Conservation (phyloP, 345 rosid genomes). For the Ceriops tagal region DNA sequence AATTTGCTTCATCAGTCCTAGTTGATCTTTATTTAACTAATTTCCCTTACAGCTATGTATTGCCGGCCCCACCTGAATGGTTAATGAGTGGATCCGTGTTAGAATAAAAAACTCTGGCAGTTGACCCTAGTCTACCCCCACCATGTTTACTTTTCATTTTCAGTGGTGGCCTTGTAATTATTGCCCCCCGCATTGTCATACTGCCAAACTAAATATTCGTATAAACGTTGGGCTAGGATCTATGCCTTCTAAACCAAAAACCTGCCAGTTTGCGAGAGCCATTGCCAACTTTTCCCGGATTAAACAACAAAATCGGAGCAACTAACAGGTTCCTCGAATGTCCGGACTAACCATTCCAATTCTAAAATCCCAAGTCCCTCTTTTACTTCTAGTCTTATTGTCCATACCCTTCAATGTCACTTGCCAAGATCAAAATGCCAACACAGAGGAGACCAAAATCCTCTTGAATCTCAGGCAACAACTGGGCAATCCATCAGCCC, state of each 20-base stretch:
- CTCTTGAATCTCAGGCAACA: slow-evolving; percentile 51
- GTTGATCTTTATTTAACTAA: too few relatives aligned
- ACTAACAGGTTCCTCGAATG: slow-evolving; percentile 29
- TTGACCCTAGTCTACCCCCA: slow-evolving; percentile 2
- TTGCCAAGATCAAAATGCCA: slow-evolving; percentile 44
- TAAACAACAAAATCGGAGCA: background rate
- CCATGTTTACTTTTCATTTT: background rate
- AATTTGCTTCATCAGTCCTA: too few relatives aligned
- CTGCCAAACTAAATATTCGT: background rate
- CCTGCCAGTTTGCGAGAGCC: slow-evolving; percentile 4
- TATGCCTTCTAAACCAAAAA: background rate
- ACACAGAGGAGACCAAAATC: slow-evolving; percentile 31
- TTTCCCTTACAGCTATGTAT: too few relatives aligned
- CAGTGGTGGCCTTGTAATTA: slow-evolving; percentile 15
- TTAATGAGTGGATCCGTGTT: background rate
- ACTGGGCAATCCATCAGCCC: slow-evolving; percentile 54
- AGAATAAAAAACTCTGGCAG: background rate
- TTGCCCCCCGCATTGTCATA: slow-evolving; percentile 6
- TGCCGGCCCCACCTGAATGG: too few relatives aligned
- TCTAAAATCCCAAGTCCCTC: background rate
- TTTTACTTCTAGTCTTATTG: slow-evolving; percentile 31
- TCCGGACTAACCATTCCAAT: slow-evolving; percentile 22
- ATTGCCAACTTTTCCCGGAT: background rate
- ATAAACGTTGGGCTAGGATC: background rate
- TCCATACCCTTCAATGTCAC: slow-evolving; percentile 38